Conservation (phyloP, 2,329 filamentous ascomycete genomes). For the Aaosphaeria arxii region DNA sequence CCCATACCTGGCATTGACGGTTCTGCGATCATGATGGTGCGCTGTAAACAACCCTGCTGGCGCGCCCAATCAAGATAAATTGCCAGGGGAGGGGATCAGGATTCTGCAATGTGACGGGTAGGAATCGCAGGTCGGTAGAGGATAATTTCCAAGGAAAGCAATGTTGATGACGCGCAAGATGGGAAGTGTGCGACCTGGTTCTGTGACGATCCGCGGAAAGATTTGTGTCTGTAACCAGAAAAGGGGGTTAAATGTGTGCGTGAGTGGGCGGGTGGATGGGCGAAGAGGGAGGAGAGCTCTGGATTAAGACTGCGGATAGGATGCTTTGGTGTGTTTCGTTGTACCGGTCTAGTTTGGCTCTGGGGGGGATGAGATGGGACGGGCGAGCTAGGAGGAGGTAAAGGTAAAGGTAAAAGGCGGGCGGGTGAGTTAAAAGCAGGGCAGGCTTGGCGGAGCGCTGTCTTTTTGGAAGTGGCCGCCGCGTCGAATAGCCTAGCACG, state of each 20-base stretch:
- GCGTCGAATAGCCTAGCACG: no score
- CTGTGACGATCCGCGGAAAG: no score
- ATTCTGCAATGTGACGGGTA: neutral
- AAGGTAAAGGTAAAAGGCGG: no score
- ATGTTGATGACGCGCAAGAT: neutral
- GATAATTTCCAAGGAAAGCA: neutral
- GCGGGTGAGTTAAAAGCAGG: no score
- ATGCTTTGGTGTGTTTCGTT: constrained; percentile 22
- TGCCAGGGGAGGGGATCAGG: constrained; percentile 12
- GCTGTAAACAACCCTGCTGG: constrained; percentile 30
- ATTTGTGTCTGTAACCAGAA: no score
- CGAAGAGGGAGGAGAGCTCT: neutral
- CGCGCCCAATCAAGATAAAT: constrained; percentile 31
- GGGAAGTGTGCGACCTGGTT: no score
- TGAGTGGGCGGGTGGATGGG: neutral
- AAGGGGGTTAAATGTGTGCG: no score
- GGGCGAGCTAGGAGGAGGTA: no score
- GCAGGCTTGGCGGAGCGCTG: no score
- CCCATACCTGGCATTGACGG: constrained; percentile 41
- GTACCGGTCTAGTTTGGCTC: constrained; percentile 5
- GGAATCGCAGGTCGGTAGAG: neutral
- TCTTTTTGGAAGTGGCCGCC: no score
- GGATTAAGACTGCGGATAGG: constrained; percentile 29
- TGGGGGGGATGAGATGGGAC: no score
- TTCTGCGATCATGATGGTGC: constrained; percentile 40